Percentiles rank a stretch among this genome's conserved stretches.
phyloP scores from a whole-genome alignment of 2,329 filamentous ascomycete genomes.

The Aureobasidium sp. region DNA sequence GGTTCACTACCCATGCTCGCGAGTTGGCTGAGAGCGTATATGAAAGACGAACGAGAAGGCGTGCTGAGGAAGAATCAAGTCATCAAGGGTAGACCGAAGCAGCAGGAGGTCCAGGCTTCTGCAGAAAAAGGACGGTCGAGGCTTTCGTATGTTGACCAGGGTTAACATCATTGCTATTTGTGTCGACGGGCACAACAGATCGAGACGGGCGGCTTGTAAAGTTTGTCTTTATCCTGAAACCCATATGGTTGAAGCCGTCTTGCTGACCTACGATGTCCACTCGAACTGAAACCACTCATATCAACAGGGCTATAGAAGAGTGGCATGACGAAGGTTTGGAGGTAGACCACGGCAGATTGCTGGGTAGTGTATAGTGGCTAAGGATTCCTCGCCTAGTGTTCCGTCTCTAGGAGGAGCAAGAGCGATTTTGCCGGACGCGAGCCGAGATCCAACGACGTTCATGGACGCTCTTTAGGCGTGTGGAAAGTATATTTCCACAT shows the following conservation, averaged over 20 bases:
- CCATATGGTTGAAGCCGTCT: background rate
- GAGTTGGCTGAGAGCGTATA: background rate
- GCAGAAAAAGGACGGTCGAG: background rate
- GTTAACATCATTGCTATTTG: background rate
- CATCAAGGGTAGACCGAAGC: background rate
- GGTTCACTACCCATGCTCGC: background rate
- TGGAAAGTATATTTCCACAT: background rate
- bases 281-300: background rate
- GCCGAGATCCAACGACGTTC: background rate
- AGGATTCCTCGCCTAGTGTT: background rate
- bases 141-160: background rate
- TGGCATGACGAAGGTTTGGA: background rate
- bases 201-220: background rate
- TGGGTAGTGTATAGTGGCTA: background rate
- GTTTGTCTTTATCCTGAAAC: background rate
- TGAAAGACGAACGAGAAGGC: background rate
- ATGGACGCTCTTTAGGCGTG: background rate
- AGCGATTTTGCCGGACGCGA: constrained; percentile 4
- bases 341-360: constrained; percentile 6
- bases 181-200: background rate
- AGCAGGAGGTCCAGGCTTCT: background rate
- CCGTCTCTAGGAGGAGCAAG: background rate
- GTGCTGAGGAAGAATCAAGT: background rate
- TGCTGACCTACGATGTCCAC: background rate
- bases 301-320: background rate